Evolutionary conservation across 164 flowering plant genomes (phyloP), one percentile per base, ranked within the genome.

Genomic region (Tetracentron sinense): DNA sequence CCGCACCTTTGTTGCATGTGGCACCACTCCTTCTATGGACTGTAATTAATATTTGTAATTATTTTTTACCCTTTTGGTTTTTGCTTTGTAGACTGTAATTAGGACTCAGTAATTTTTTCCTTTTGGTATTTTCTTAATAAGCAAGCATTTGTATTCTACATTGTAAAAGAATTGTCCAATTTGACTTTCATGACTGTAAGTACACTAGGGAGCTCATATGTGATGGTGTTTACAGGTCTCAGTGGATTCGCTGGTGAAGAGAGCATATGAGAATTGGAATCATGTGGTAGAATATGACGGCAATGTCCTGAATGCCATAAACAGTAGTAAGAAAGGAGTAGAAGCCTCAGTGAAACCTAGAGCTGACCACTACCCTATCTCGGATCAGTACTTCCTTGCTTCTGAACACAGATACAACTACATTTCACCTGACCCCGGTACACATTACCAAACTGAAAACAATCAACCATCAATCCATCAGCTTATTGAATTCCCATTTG

Each of bases 251-350:
- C 53, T 81, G 63, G 78, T 82, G 75, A 75, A 79, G 64, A 72
- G 70, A 56, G 89, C 89, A 44, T 82, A 84, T 53, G 82, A 79
- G 27, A 73, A 84, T 38, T 81, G 83, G 86, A 74, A 65, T 60
- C 78, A 73, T 63, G 82, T 81, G n/a, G 21, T 78, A 46, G 85
- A 84, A 72, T 84, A 79, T 65, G 85, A 82, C 51, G 82, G 81
- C n/a, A 78, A 78, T 56, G 71, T 72, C 61, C 69, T 65, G 10
- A 78, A 69, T 56, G 71, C 81, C 8, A 28, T 74, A 14, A 50
- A 67, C 52, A 62, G 60, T 28, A 42, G 29, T 17, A 72, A 63
- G 29, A 70, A 58, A 57, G 69, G 23, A 31, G 51, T 51, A 1
- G 62, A 23, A 33, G 1, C 74, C 20, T 42, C 67, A 29, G 58